Base-by-base conservation (phyloP, 352 stramenopile genomes). In the Globisporangium viniferum region DNA sequence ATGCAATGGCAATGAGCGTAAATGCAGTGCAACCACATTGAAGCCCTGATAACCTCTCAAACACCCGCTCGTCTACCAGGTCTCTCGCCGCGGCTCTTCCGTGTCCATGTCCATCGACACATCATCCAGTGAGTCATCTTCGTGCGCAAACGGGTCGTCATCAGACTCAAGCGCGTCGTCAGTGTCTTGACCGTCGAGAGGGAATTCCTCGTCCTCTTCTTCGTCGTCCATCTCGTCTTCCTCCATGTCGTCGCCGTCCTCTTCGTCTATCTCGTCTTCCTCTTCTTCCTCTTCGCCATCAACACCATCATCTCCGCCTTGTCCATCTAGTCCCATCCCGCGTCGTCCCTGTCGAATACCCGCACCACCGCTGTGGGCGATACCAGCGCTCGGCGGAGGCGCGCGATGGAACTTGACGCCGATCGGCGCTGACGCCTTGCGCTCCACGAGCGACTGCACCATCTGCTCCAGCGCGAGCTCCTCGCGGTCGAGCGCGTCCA, bases 351-450 rank as follows among this genome's bases (percentile, higher is more conserved):
- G 53, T 41, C 29, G 54, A 20, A 49, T n/a, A n/a, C 41, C 18
- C 15, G 1, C 29, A 7, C 29, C 24, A 35, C 48, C 51, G 24
- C 54, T 35, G 22, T 59, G 29, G 22, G 29, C 7, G 56, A 14
- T 15, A n/a, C 35, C 18, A 24, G 18, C 27, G 18, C 41, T 39
- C 44, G 18, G 53, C 9, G 10, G 61, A 48, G 33, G 49, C 56
- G 76, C 56, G 20, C 75, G 79, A 46, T 89, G 78, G 63, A 88
- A 91, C 57, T 84, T 84, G 44, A 88, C 73, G 20, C 83, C 83
- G 18, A 90, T 90, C 1, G 83, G 83, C n/a, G 71, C 57, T 0
- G 81, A 64, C 18, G 78, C 83, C 53, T 71, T 68, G 6, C 81
- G 79, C 44, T 84, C 75, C 36, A 92, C 83, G 20, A 90, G 66